Base-by-base conservation (phyloP, 2,329 filamentous ascomycete genomes). In the Incumbomyces lentus region DNA sequence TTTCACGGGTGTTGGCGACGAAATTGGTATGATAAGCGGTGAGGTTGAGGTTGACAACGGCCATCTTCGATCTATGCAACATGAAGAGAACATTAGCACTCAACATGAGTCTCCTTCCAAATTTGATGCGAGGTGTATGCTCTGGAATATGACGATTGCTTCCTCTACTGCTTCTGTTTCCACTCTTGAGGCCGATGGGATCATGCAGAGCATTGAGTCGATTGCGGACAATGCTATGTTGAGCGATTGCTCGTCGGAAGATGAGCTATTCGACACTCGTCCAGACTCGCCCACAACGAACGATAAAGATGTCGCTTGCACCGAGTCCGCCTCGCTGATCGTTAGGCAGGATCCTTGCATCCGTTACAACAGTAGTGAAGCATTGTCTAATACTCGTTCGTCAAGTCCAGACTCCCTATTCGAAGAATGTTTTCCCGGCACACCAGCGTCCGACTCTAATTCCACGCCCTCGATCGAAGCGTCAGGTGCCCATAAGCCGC, bases 31-130 rank as follows among this genome's bases (percentile, higher is more conserved):
- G 47, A 71, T 73, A 41, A 90, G 85, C 0, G 88, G 86, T 45
- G 72, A 85, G 49, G 80, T 96, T 39, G 74, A 94, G n/a, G 81
- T 95, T 47, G 76, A 96, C 64, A 92, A 95, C 70, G 90, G 92
- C 0, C 92, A 96, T 66, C 63, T 95, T 44, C 62, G 75, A 42
- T 63, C 76, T 59, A 79, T 86, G 73, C 59, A 68, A 60, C 63
- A 76, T 64, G 72, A 82, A 60, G 65, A 74, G 53, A 69, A 76
- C 66, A 59, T 64, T 34, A 70, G 72, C 46, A 37, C 16, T 3
- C 29, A 33, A 8, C 34, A 43, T 17, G 40, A 51, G 11, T 19
- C 13, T 12, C 14, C 14, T 35, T 32, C 43, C 7, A 38, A n/a
- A 11, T 42, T 34, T 14, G 50, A 51, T 37, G 55, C 51, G 16